Evolutionary conservation across 176 grass and related monocot genomes (phyloP), one percentile per base, ranked within the genome.

Genomic region (Oryza officinalis): DNA sequence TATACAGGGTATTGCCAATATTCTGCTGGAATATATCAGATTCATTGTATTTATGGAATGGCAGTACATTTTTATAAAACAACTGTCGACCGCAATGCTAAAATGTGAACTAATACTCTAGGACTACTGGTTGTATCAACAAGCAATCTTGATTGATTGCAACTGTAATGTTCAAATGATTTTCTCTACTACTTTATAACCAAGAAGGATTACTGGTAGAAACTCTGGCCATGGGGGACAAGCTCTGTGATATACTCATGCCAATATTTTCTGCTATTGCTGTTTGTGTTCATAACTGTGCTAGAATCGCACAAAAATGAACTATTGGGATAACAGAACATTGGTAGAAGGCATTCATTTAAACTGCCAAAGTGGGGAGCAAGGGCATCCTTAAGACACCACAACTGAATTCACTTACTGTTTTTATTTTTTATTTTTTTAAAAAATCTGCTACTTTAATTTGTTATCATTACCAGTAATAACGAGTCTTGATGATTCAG

Each of bases 401-500:
- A 71, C 13, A 69, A n/a, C 26, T 0, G 9, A 38, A 61, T 47
- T 50, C 64, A 11, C 61, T 49, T 41, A 72, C 37, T 46, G 8
- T 75, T 69, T 72, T 20, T 5, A 25, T 52, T 49, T 25, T 49
- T 50, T 50, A 22, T 38, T 37, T 13, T 4, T 6, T 31, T 6
- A 8, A 46, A 75, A 68, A 67, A 72, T 20, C 3, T 67, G 2
- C 8, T 2, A 25, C 20, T n/a, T 82, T 80, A 25, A 61, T 25
- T 44, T 77, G 28, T 68, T 81, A 50, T 57, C 6, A 50, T 57
- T 90, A 54, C 70, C 67, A 78, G 32, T 75, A 18, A 67, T 49
- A 68, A 81, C 23, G 26, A 49, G 76, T 7, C 67, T n/a, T 73
- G 75, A 65, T 72, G 30, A 60, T 91, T 85, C 87, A 98, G 96